phyloP scores from a whole-genome alignment of 2,329 filamentous ascomycete species.

The Capronia coronata region DNA sequence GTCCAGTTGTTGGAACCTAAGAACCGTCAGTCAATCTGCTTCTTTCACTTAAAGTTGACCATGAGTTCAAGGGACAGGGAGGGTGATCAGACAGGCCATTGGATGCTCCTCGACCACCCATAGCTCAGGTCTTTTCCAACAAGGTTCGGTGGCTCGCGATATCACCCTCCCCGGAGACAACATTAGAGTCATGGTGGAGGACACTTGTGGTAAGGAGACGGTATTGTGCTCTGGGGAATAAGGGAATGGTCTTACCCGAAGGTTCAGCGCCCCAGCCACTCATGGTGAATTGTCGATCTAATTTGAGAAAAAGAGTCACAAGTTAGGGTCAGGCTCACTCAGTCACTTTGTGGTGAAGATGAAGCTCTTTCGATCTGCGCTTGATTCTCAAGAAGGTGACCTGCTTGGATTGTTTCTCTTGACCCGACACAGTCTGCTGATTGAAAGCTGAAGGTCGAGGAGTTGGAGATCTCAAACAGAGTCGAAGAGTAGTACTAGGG shows the following conservation, averaged over 20 bases:
- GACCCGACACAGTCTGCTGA: background rate
- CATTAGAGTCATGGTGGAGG: background rate
- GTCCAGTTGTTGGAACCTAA: conserved; percentile 1
- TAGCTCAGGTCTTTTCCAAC: background rate
- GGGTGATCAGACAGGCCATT: background rate
- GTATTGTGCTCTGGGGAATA: background rate
- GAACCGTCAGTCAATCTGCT: background rate
- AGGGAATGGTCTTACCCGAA: background rate
- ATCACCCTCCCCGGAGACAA: background rate
- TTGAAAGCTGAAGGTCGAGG: background rate
- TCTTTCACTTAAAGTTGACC: background rate
- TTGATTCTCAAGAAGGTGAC: background rate
- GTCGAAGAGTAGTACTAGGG: background rate
- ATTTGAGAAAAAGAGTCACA: background rate
- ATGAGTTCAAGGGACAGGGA: background rate
- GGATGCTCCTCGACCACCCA: conserved; percentile 4
- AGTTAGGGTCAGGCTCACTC: too few relatives aligned
- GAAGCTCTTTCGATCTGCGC: background rate
- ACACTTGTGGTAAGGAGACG: background rate
- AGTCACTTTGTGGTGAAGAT: background rate
- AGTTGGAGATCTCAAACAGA: background rate
- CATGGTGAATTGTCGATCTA: background rate
- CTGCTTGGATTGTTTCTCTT: background rate
- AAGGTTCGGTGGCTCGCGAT: background rate
- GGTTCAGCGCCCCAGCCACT: background rate